Percentiles rank a stretch among this genome's conserved stretches.
Conservation (phyloP, 768 basidiomycete species). For the Auricularia heimuer region DNA sequence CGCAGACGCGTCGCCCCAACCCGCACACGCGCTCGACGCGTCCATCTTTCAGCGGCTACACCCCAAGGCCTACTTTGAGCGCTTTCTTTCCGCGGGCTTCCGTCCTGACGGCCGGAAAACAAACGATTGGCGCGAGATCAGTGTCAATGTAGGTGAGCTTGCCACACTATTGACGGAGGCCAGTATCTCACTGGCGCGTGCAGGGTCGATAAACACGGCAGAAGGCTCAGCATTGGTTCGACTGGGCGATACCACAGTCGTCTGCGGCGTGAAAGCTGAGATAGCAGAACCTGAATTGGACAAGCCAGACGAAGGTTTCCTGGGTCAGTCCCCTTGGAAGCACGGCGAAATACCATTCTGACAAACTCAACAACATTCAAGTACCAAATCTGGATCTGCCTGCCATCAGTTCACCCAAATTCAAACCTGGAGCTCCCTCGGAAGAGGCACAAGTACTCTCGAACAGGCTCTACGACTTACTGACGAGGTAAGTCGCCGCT, state of each 20-base stretch:
- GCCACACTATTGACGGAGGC: neutral
- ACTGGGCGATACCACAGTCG: conserved; percentile 86
- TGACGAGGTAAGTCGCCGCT: conserved; percentile 49
- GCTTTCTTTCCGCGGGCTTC: conserved; percentile 68
- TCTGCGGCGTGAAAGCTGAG: conserved; percentile 94
- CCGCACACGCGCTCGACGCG: neutral
- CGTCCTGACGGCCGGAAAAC: conserved; percentile 78
- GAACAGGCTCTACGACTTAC: conserved; percentile 65
- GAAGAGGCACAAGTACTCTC: conserved; percentile 93
- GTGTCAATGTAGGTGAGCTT: conserved; percentile 61
- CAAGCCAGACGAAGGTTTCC: conserved; percentile 60
- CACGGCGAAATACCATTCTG: neutral
- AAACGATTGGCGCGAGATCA: conserved; percentile 61
- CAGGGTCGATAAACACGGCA: conserved; percentile 91
- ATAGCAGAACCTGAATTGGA: conserved; percentile 85
- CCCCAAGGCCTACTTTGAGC: conserved; percentile 77
- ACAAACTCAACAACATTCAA: conserved; percentile 18
- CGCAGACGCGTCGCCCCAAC: neutral
- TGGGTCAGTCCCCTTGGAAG: conserved; percentile 46
- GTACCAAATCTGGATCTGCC: conserved; percentile 95
- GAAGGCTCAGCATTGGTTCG: conserved; percentile 87
- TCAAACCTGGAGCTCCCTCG: conserved; percentile 89
- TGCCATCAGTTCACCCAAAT: conserved; percentile 84
- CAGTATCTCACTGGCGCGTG: too few relatives aligned
- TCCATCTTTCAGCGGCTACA: conserved; percentile 71